phyloP scores from a whole-genome alignment of 1,284 basidiomycete genomes.

The Fomes fomentarius region DNA sequence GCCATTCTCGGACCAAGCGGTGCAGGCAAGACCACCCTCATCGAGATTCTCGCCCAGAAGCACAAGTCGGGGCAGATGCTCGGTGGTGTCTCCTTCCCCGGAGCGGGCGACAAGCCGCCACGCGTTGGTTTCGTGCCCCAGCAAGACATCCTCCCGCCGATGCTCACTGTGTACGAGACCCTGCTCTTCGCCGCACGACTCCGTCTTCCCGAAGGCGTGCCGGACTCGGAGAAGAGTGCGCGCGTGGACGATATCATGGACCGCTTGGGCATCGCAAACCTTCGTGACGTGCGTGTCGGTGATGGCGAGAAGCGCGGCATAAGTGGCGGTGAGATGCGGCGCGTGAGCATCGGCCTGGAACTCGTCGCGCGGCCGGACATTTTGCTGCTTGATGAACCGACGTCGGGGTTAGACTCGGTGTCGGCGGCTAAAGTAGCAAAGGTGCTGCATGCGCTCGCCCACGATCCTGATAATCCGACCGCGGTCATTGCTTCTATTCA shows the following conservation, averaged over 20 bases:
- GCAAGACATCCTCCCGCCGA: slow-evolving; percentile 79
- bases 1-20: slow-evolving; percentile 88
- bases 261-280: slow-evolving; percentile 73
- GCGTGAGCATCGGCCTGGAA: slow-evolving; percentile 85
- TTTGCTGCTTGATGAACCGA: slow-evolving; percentile 84
- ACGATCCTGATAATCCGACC: slow-evolving; percentile 67
- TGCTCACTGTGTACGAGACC: slow-evolving; percentile 83
- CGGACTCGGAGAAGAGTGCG: slow-evolving; percentile 65
- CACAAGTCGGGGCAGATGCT: slow-evolving; percentile 74
- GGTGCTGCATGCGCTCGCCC: slow-evolving; percentile 75
- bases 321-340: slow-evolving; percentile 84
- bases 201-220: slow-evolving; percentile 80
- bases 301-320: slow-evolving; percentile 81
- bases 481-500: slow-evolving; percentile 88
- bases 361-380: slow-evolving; percentile 82
- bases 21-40: slow-evolving; percentile 93
- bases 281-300: slow-evolving; percentile 80
- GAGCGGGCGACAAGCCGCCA: slow-evolving; percentile 41
- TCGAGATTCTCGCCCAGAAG: slow-evolving; percentile 95
- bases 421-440: slow-evolving; percentile 81
- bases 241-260: slow-evolving; percentile 72
- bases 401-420: slow-evolving; percentile 83
- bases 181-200: slow-evolving; percentile 84
- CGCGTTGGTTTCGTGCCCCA: slow-evolving; percentile 87
- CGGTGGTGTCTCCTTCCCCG: slow-evolving; percentile 66